Percentiles rank a stretch among this genome's conserved stretches.
Conservation (phyloP, 306 rosid genomes). For the Prunus padus region DNA sequence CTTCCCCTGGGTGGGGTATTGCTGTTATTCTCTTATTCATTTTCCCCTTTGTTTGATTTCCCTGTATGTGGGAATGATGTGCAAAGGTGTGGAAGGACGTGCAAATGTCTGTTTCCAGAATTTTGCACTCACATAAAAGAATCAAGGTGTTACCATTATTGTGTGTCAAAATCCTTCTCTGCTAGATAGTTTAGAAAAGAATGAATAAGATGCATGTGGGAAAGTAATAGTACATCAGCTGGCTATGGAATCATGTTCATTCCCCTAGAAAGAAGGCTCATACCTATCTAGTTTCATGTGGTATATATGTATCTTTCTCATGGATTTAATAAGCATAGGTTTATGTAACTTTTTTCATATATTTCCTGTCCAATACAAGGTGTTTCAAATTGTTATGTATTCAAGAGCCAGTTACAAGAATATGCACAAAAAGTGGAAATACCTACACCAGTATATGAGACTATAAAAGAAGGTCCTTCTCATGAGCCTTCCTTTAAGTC, state of each 20-base stretch:
- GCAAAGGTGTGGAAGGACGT: too few species aligned
- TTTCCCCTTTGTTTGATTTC: background rate
- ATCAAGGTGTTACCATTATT: background rate
- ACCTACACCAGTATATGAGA: conserved; percentile 85
- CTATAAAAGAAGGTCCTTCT: conserved; percentile 87
- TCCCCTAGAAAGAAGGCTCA: background rate
- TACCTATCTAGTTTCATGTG: background rate
- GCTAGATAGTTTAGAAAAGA: background rate
- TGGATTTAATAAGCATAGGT: background rate
- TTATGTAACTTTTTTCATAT: background rate
- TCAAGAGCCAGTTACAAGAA: conserved; percentile 91
- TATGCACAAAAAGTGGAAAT: conserved; percentile 84
- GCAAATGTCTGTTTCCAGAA: too few species aligned
- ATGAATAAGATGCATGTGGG: background rate
- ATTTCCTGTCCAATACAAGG: conserved; percentile 37
- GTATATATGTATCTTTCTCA: background rate
- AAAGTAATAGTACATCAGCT: background rate
- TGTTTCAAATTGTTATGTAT: conserved; percentile 88
- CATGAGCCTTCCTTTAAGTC: conserved; percentile 85
- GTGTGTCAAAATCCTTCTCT: background rate
- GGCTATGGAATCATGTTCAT: background rate
- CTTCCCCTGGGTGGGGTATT: background rate
- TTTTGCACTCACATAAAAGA: background rate
- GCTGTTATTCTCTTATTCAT: background rate
- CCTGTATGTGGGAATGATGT: too few species aligned